phyloP scores from a whole-genome alignment of 176 grass and related monocot genomes.

The Musa beccarii region DNA sequence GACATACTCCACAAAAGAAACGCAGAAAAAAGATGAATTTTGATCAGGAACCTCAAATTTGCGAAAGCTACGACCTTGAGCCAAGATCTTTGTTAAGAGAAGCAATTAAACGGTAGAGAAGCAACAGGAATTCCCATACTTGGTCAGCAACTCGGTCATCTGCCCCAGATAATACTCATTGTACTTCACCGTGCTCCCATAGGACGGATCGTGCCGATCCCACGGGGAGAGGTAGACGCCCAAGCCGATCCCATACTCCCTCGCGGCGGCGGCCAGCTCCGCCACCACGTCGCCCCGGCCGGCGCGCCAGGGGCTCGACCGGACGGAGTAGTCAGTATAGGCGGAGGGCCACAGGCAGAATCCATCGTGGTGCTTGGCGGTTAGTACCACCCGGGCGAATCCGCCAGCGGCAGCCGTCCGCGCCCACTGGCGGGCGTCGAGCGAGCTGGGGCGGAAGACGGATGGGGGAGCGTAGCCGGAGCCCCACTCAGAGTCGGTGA shows the following conservation, averaged over 20 bases:
- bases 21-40: too few species aligned
- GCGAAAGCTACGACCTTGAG: too few species aligned
- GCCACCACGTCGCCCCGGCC: slow-evolving; percentile 66
- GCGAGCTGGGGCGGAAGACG: slow-evolving; percentile 54
- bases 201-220: slow-evolving; percentile 81
- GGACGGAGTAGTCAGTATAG: slow-evolving; percentile 73
- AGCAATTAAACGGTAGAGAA: neutral
- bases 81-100: neutral
- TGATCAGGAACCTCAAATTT: too few species aligned
- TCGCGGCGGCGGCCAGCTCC: slow-evolving; percentile 43
- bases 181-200: slow-evolving; percentile 58
- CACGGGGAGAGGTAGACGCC: slow-evolving; percentile 90
- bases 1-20: too few species aligned
- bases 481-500: slow-evolving; percentile 94
- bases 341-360: slow-evolving; percentile 98
- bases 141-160: slow-evolving; percentile 81
- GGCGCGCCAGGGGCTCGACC: slow-evolving; percentile 53
- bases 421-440: slow-evolving; percentile 80
- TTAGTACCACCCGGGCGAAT: slow-evolving; percentile 68
- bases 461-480: slow-evolving; percentile 54
- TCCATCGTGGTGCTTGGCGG: slow-evolving; percentile 89
- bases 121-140: slow-evolving; percentile 21
- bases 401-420: slow-evolving; percentile 44
- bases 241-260: slow-evolving; percentile 42
- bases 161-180: slow-evolving; percentile 85